These are phyloP conservation scores for Zymoseptoria passerinii DNA, from an alignment of 2,329 filamentous ascomycete species.

Conservation along the genomic window DNA sequence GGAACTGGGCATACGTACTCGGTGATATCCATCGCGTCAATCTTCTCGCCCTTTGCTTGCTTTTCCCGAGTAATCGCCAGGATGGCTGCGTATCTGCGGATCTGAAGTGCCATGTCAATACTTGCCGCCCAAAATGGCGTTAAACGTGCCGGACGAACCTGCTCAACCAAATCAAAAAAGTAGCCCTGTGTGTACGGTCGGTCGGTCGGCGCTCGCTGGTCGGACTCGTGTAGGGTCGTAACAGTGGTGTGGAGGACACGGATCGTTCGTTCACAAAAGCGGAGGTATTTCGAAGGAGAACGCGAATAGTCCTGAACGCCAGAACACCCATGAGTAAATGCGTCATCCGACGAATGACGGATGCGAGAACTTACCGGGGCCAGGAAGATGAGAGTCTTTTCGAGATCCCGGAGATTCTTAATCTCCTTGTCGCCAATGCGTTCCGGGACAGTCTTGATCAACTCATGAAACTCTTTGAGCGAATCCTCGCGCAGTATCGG, in stretches of 20 bases:
- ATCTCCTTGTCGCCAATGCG: slow-evolving; percentile 80
- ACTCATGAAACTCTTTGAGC: slow-evolving; percentile 70
- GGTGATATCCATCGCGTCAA: slow-evolving; percentile 45
- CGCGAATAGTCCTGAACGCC: slow-evolving; percentile 62
- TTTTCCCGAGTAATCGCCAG: slow-evolving; percentile 67
- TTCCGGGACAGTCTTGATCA: slow-evolving; percentile 68
- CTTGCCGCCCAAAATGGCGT: slow-evolving; percentile 5
- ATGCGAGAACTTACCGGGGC: slow-evolving; percentile 71
- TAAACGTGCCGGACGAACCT: slow-evolving; percentile 38
- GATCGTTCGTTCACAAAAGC: slow-evolving; percentile 85
- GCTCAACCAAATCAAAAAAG: slow-evolving; percentile 91
- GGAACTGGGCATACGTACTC: slow-evolving; percentile 33
- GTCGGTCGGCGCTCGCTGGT: slow-evolving; percentile 76
- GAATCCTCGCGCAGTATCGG: slow-evolving; percentile 66
- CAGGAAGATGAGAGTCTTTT: slow-evolving; percentile 85
- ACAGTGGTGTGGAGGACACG: slow-evolving; percentile 84
- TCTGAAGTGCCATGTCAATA: slow-evolving; percentile 33
- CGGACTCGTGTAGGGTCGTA: slow-evolving; percentile 73
- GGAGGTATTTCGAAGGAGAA: slow-evolving; percentile 68
- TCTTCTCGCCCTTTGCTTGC: slow-evolving; percentile 47
- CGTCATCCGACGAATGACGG: slow-evolving; percentile 46
- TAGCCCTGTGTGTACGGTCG: slow-evolving; percentile 92
- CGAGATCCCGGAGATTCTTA: slow-evolving; percentile 81
- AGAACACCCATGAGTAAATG: slow-evolving; percentile 58
- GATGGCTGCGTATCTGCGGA: slow-evolving; percentile 78